Percentiles rank a stretch among this genome's conserved stretches.
These are phyloP conservation scores for Podaxis sp. DNA, from an alignment of 768 basidiomycete genomes.

Conservation along the genomic window DNA sequence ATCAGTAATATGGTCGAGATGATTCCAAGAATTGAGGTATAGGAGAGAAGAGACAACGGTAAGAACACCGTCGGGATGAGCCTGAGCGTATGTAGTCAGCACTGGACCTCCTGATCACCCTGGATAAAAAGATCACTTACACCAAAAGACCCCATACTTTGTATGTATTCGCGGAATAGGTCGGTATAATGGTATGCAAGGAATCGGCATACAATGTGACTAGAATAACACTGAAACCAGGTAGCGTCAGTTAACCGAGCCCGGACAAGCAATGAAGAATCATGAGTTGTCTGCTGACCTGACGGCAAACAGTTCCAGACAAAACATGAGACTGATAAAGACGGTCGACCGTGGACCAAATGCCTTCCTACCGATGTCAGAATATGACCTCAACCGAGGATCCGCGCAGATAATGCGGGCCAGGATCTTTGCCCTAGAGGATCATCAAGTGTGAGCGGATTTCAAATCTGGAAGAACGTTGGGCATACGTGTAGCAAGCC, in stretches of 20 bases:
- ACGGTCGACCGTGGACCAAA: constrained; percentile 75
- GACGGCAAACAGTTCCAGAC: constrained; percentile 83
- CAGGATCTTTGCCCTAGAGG: constrained; percentile 78
- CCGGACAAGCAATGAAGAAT: background rate
- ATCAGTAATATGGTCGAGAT: constrained; percentile 76
- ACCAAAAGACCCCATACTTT: constrained; percentile 73
- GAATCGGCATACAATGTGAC: constrained; percentile 90
- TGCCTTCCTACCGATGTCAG: constrained; percentile 87
- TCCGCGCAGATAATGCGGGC: constrained; percentile 75
- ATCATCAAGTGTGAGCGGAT: background rate
- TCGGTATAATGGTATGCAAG: constrained; percentile 69
- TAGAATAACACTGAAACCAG: constrained; percentile 65
- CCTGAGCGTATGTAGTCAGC: constrained; percentile 33
- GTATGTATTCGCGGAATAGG: constrained; percentile 66
- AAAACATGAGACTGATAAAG: constrained; percentile 73
- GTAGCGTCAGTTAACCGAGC: background rate
- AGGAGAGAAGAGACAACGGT: constrained; percentile 83
- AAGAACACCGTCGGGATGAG: constrained; percentile 84
- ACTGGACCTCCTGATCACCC: background rate
- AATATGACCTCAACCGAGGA: constrained; percentile 72
- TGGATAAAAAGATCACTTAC: constrained; percentile 40
- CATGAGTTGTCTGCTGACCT: constrained; percentile 43
- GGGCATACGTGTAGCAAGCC: constrained; percentile 85
- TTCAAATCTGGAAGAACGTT: background rate
- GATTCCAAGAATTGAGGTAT: constrained; percentile 86